Evolutionary conservation across 768 basidiomycete genomes (phyloP).

Genomic region (Agaricus subrufescens): DNA sequence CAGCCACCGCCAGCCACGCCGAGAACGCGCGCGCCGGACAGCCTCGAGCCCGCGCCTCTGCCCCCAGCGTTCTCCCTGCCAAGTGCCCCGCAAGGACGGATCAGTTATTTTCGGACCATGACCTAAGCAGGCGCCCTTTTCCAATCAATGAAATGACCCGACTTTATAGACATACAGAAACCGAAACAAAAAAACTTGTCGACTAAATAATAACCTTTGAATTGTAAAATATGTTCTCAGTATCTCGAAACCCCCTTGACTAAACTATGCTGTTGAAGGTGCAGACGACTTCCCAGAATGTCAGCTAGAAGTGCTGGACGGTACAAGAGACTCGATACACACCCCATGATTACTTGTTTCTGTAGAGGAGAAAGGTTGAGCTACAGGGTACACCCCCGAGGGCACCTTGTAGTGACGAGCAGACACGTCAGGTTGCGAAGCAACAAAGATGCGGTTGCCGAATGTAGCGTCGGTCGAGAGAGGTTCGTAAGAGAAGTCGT

Average conservation of each 20-base stretch:
- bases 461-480: conserved; percentile 25
- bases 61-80: no score
- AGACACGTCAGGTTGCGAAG: conserved; percentile 65
- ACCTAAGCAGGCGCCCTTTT: background rate
- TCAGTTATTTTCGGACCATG: background rate
- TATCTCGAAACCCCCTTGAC: no score
- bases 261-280: no score
- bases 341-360: conserved; percentile 27
- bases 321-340: background rate
- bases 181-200: no score
- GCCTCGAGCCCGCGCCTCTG: no score
- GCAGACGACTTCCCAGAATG: background rate
- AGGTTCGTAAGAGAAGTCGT: conserved; percentile 47
- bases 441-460: conserved; percentile 63
- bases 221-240: no score
- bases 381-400: conserved; percentile 59
- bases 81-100: background rate
- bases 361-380: conserved; percentile 41
- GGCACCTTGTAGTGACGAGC: conserved; percentile 65
- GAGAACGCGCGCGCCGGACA: no score
- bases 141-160: no score
- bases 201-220: no score
- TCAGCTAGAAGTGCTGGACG: background rate
- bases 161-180: no score
- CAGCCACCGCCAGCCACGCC: no score